Evolutionary conservation across 2,329 filamentous ascomycete genomes (phyloP).

Genomic region (Chaetomium globosum): DNA sequence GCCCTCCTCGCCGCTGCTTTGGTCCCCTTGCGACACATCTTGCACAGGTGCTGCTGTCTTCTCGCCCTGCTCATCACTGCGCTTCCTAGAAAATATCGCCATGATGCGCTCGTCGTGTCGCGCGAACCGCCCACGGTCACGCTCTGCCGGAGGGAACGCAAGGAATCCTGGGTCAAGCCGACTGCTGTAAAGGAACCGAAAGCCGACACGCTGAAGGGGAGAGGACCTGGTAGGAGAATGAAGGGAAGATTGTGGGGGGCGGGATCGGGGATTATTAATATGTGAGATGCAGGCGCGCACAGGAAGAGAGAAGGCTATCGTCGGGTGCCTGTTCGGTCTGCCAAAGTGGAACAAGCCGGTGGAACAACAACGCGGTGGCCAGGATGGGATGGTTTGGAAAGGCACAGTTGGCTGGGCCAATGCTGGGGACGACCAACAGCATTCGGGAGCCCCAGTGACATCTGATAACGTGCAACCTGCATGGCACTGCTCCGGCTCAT

Average conservation of each 20-base stretch:
- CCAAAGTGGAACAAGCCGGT: constrained; percentile 16
- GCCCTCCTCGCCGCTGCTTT: constrained; percentile 30
- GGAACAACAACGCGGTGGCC: not conserved
- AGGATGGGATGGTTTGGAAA: not conserved
- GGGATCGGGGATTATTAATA: constrained; percentile 6
- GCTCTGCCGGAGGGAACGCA: not conserved
- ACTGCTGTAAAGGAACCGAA: not conserved
- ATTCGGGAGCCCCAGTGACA: not conserved
- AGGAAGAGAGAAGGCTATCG: constrained; percentile 7
- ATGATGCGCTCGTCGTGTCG: constrained; percentile 16
- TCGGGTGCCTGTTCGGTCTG: constrained; percentile 16
- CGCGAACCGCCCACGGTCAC: not conserved
- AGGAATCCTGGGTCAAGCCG: not conserved
- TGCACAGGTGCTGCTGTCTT: constrained; percentile 23
- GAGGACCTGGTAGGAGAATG: not conserved
- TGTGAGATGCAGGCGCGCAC: constrained; percentile 2
- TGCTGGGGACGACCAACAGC: not conserved
- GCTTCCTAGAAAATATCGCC: constrained; percentile 22
- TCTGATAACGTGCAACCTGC: constrained; percentile 9
- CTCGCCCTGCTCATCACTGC: constrained; percentile 31
- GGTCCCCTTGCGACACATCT: constrained; percentile 18
- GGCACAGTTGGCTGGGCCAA: not conserved
- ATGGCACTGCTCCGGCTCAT: not conserved
- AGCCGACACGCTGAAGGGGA: not conserved
- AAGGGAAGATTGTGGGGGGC: not conserved